Conservation (phyloP, 768 basidiomycete genomes). For the Mycena amicta region DNA sequence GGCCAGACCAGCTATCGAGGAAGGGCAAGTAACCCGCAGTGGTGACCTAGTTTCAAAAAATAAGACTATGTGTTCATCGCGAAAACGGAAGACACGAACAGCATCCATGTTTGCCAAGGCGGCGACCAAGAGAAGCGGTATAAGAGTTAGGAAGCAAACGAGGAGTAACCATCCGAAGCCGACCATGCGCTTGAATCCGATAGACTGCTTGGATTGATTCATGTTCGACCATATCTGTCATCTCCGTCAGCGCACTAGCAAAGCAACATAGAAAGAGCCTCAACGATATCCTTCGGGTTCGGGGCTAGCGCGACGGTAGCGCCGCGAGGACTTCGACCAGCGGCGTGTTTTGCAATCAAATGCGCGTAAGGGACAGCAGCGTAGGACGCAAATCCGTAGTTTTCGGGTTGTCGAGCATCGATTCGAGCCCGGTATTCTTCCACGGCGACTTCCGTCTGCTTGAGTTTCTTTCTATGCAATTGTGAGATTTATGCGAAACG, state of each 20-base stretch:
- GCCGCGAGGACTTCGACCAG: constrained; percentile 71
- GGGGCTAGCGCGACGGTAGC: constrained; percentile 75
- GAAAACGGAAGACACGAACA: constrained; percentile 41
- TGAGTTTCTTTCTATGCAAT: constrained; percentile 6
- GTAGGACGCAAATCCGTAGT: constrained; percentile 91
- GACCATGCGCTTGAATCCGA: constrained; percentile 53
- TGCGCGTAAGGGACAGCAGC: constrained; percentile 88
- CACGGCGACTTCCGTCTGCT: constrained; percentile 59
- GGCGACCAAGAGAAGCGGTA: constrained; percentile 81
- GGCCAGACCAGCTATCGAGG: constrained; percentile 58
- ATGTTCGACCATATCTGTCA: constrained; percentile 82
- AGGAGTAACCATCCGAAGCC: constrained; percentile 68
- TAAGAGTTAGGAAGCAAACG: constrained; percentile 79
- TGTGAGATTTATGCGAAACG: constrained; percentile 37
- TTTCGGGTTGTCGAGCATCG: constrained; percentile 78
- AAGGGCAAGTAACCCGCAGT: constrained; percentile 60
- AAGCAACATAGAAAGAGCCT: constrained; percentile 27
- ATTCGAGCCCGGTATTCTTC: constrained; percentile 74
- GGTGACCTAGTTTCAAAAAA: constrained; percentile 34
- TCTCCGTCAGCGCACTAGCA: constrained; percentile 3
- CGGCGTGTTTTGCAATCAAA: constrained; percentile 73
- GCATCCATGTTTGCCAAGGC: constrained; percentile 79
- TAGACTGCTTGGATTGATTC: constrained; percentile 52
- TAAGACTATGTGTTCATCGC: neutral
- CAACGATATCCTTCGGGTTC: constrained; percentile 55